Evolutionary conservation across 805 yeast species (phyloP), one percentile per base, ranked within the genome.

Genomic region (Kuraishia hungarica): DNA sequence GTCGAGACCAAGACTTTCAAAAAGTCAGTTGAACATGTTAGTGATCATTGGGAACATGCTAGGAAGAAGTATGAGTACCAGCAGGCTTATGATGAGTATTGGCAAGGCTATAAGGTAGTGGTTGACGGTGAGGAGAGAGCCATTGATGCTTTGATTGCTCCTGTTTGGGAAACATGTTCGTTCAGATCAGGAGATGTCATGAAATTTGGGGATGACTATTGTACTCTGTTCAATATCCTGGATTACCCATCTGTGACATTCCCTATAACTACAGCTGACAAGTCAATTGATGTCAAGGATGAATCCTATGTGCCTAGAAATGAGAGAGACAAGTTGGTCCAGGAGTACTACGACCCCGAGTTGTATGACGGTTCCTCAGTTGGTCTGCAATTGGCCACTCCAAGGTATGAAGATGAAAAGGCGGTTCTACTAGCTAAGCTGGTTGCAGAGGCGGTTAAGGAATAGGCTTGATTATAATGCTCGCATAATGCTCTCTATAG

Each of bases 151-250:
- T 74, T 87, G 56, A 66, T 87, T 50, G 74, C 82, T 50, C 91
- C 92, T 83, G 55, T 67, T 83, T 57, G 92, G 86, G 66, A 75
- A 78, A 61, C 89, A 91, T 21, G 77, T 79, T 48, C 79, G 81
- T 55, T 73, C 76, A 0, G 73, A 82, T 69, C 87, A 84, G 58
- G 75, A 86, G 3, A 80, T 85, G 2, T 68, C 80, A 57, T 71
- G 67, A 59, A 86, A 77, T 63, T 50, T 15, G 55, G 53, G 15
- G 48, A 53, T 59, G 39, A 53, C 2, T 56, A 56, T 48, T 51
- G 57, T 5, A 21, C 46, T 19, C 46, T 20, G 6, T 19, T 54
- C 15, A 56, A 56, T 48, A 52, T 50, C 8, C 54, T 56, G 51
- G 58, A 56, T 48, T 56, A 56, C 24, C 47, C 56, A 1, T 53